Percentiles rank a stretch among this genome's conserved stretches.
Evolutionary conservation across 164 flowering plant species (phyloP).

Genomic region (Sextonia rubra): DNA sequence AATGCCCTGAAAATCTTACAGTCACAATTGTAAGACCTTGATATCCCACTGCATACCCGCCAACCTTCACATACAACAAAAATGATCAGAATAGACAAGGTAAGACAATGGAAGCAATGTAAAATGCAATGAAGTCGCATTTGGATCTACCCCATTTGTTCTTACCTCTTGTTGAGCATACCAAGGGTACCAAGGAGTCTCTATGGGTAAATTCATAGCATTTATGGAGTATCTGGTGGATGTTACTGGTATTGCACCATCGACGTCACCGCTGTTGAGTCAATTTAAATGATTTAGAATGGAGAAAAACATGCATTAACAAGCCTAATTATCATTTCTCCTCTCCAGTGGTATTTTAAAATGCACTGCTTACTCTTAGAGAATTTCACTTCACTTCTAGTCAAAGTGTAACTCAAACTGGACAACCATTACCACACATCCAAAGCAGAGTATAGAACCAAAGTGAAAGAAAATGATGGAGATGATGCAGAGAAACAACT

Average conservation of each 20-base stretch:
- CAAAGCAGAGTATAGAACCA: too few species aligned
- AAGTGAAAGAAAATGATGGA: too few species aligned
- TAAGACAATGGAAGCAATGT: too few species aligned
- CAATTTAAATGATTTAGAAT: neutral
- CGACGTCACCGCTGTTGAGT: slow-evolving; percentile 37
- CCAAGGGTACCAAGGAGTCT: slow-evolving; percentile 41
- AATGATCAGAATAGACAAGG: neutral
- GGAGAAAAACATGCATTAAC: neutral
- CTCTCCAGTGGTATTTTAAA: too few species aligned
- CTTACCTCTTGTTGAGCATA: slow-evolving; percentile 28
- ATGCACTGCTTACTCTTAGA: too few species aligned
- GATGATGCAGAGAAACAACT: neutral
- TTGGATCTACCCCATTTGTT: neutral
- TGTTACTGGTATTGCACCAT: slow-evolving; percentile 30
- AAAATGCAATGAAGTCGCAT: neutral
- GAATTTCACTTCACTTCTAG: too few species aligned
- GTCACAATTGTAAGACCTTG: slow-evolving; percentile 33
- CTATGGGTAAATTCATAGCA: slow-evolving; percentile 16
- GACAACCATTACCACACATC: too few species aligned
- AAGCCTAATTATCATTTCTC: neutral
- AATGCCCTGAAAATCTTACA: slow-evolving; percentile 38
- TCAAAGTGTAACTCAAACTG: too few species aligned
- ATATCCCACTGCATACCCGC: slow-evolving; percentile 34
- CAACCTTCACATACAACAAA: slow-evolving; percentile 6
- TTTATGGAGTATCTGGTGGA: slow-evolving; percentile 29